Base-by-base conservation (phyloP, 176 grass and related monocot genomes). In the Poa pratensis region DNA sequence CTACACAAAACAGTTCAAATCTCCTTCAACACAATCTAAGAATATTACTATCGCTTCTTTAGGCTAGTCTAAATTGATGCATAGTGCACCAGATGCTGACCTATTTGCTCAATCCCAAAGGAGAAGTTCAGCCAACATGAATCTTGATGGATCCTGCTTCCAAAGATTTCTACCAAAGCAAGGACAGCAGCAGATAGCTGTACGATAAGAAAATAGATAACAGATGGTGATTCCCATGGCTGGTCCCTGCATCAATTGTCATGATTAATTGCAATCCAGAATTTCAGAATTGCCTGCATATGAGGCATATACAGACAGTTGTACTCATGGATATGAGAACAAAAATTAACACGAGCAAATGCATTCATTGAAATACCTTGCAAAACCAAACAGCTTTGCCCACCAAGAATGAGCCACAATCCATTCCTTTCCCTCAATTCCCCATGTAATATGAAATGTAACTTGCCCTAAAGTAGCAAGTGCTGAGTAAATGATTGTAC, bases 81-180 rank as follows among this genome's bases (percentile, higher is more conserved):
- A 86, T 70, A 76, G 13, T 23, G 35, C 60, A 55, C n/a, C 50
- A 24, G 7, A 51, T 69, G 81, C 78, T 51, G 57, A 97, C 96
- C 96, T 98, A 95, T 93, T 91, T 88, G 80, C 80, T 93, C 85
- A 78, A 93, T 20, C 78, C 80, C 85, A 84, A 86, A 85, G 55
- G 83, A 87, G 74, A 98, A 92, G 68, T 93, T 95, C 22, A 85
- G 81, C 93, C 93, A 98, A 79, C 79, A 98, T 37, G 93, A 98
- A 91, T 93, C 83, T 83, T 94, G 89, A 89, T 91, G 82, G 34
- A 98, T 52, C 78, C 83, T 93, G 81, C 64, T 87, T 65, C 91
- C 87, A 76, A 92, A 66, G 69, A 95, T 75, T 85, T 94, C 87
- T 87, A 98, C 81, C 87, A 90, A 94, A 92, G 96, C 91, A 92